phyloP scores from a whole-genome alignment of 352 stramenopile genomes.

The Globisporangium spinosum region DNA sequence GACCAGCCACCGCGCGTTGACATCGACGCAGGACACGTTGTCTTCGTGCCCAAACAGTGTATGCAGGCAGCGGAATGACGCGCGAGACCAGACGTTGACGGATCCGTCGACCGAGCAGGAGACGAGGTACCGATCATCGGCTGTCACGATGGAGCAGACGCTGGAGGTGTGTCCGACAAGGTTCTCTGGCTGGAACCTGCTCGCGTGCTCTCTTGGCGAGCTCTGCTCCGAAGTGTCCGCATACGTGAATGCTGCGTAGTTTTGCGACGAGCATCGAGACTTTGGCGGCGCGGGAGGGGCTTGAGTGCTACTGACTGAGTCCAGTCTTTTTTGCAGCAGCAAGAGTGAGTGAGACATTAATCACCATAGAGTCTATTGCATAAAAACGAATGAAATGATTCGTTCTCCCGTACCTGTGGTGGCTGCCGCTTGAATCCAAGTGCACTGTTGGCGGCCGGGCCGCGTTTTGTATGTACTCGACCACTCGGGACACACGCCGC shows the following conservation, averaged over 20 bases:
- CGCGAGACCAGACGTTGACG: constrained; percentile 68
- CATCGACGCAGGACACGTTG: constrained; percentile 52
- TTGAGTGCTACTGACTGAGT: not conserved
- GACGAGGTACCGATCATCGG: constrained; percentile 59
- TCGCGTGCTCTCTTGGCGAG: not conserved
- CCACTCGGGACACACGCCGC: constrained; percentile 1
- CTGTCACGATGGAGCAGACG: constrained; percentile 45
- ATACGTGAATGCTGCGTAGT: not conserved
- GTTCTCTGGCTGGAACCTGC: constrained; percentile 29
- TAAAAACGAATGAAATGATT: not conserved
- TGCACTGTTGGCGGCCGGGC: not conserved
- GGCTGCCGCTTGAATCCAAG: not conserved
- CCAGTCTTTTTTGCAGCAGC: not conserved
- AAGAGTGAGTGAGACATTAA: not conserved
- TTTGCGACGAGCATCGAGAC: constrained; percentile 12
- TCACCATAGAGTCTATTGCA: not conserved
- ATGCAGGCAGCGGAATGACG: constrained; percentile 46
- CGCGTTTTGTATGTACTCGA: not conserved
- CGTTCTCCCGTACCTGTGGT: not conserved
- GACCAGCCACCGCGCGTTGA: constrained; percentile 53
- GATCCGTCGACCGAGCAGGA: constrained; percentile 64
- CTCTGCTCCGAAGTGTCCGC: not conserved
- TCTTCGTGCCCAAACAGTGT: constrained; percentile 65
- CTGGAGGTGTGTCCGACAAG: constrained; percentile 61
- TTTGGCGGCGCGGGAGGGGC: constrained; percentile 8